A percentile compares a stretch with the other conserved stretches of the same genome.
phyloP scores from a whole-genome alignment of 202 grass and related monocot species.

The Setaria italica region DNA sequence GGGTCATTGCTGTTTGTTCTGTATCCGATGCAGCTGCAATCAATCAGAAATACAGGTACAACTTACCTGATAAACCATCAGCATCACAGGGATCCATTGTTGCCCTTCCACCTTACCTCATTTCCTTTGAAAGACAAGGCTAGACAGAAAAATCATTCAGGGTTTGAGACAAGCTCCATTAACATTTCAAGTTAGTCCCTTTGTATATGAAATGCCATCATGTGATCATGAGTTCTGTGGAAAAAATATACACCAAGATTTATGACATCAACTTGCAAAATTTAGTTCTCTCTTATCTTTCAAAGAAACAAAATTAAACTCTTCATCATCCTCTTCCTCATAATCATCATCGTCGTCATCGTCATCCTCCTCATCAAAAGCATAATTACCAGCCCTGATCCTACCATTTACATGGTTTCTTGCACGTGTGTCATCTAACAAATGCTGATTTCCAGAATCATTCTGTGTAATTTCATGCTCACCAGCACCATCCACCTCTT shows the following conservation, averaged over 20 bases:
- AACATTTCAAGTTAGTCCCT: slow-evolving; percentile 30
- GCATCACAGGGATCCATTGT: neutral
- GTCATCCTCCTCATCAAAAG: slow-evolving; percentile 48
- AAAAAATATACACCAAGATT: slow-evolving; percentile 46
- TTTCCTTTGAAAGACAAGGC: slow-evolving; percentile 23
- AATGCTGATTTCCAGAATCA: slow-evolving; percentile 37
- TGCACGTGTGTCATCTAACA: slow-evolving; percentile 26
- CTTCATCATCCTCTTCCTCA: slow-evolving; percentile 69
- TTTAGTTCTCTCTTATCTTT: slow-evolving; percentile 73
- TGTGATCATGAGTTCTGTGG: slow-evolving; percentile 3
- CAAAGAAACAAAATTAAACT: slow-evolving; percentile 74
- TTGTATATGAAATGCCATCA: slow-evolving; percentile 44
- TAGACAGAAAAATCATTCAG: slow-evolving; percentile 10
- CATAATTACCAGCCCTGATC: slow-evolving; percentile 29
- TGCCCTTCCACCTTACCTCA: neutral
- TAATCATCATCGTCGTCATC: slow-evolving; percentile 49
- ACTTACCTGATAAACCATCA: slow-evolving; percentile 29
- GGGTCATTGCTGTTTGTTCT: slow-evolving; percentile 1
- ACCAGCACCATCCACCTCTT: slow-evolving; percentile 45
- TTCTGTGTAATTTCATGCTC: slow-evolving; percentile 32
- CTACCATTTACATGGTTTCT: slow-evolving; percentile 48
- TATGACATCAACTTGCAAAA: slow-evolving; percentile 46
- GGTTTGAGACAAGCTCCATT: slow-evolving; percentile 23
- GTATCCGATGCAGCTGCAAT: neutral
- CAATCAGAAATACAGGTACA: slow-evolving; percentile 14